A percentile compares a stretch with the other conserved stretches of the same genome.
Evolutionary conservation across 306 rosid species (phyloP).

Genomic region (Vigna trinervia): DNA sequence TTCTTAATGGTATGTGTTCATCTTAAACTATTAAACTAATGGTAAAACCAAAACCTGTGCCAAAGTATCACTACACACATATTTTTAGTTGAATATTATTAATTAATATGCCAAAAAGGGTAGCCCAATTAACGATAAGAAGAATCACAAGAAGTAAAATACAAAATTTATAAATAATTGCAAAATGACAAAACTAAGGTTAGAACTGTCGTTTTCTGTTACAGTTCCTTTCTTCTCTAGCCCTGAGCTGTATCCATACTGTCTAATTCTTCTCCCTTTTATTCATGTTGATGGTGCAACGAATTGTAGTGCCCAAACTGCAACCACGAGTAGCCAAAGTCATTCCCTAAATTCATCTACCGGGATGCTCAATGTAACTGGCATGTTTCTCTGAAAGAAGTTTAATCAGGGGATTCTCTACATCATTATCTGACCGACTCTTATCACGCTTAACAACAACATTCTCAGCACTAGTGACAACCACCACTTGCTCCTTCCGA

Average conservation of each 20-base stretch:
- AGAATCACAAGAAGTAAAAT: slow-evolving; percentile 1
- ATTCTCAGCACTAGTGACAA: slow-evolving; percentile 66
- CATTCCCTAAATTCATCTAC: slow-evolving; percentile 37
- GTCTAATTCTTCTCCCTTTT: slow-evolving; percentile 23
- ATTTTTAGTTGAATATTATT: background rate
- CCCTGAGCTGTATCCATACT: background rate
- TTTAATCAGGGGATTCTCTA: slow-evolving; percentile 73
- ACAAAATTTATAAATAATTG: background rate
- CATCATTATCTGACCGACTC: slow-evolving; percentile 58
- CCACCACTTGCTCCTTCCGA: slow-evolving; percentile 87
- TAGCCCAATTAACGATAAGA: slow-evolving; percentile 11
- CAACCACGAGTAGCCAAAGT: slow-evolving; percentile 18
- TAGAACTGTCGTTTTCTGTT: background rate
- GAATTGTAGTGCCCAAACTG: background rate
- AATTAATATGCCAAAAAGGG: slow-evolving; percentile 5
- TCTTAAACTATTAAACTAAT: background rate
- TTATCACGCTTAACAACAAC: slow-evolving; percentile 60
- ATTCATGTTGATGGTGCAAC: slow-evolving; percentile 3
- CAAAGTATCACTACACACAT: background rate
- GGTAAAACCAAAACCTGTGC: slow-evolving; percentile 5
- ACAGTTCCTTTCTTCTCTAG: background rate
- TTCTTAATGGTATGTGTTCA: background rate
- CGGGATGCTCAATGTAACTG: slow-evolving; percentile 51
- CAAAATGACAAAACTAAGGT: slow-evolving; percentile 12
- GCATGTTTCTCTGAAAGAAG: slow-evolving; percentile 75